A percentile compares a stretch with the other conserved stretches of the same genome.
Conservation (phyloP, 2,329 filamentous ascomycete species). For the Conoideocrella luteorostrata region DNA sequence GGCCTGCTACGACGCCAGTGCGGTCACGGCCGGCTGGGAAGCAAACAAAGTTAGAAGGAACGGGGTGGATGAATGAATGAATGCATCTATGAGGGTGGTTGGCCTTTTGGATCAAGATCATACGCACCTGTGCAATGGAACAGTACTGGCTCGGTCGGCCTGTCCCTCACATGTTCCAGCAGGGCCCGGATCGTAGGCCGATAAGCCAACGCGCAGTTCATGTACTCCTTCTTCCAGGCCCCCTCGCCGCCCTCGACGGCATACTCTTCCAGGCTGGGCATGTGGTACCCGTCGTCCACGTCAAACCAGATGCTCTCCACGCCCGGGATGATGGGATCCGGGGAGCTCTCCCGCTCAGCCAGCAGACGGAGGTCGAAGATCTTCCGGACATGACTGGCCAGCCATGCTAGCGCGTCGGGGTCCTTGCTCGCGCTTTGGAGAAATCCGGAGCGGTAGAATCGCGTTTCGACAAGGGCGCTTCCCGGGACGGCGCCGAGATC, state of each 20-base stretch:
- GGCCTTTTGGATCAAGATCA: too few species aligned
- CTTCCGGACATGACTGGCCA: constrained; percentile 32
- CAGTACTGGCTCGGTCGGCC: constrained; percentile 33
- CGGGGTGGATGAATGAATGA: too few species aligned
- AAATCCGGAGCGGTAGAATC: constrained; percentile 41
- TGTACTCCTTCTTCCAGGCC: constrained; percentile 41
- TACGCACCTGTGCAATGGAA: too few species aligned
- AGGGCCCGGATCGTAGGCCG: constrained; percentile 34
- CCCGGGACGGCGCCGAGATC: constrained; percentile 41
- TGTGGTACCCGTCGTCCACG: constrained; percentile 26
- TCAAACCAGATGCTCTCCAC: constrained; percentile 40
- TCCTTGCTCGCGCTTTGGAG: constrained; percentile 26
- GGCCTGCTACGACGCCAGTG: too few species aligned
- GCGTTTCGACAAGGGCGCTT: constrained; percentile 33
- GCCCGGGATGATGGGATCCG: constrained; percentile 37
- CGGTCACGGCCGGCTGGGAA: too few species aligned
- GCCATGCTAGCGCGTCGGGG: constrained; percentile 25
- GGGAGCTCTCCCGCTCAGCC: constrained; percentile 33
- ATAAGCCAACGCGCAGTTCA: constrained; percentile 39
- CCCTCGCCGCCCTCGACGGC: constrained; percentile 36
- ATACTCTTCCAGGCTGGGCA: constrained; percentile 34
- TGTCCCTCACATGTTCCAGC: constrained; percentile 42
- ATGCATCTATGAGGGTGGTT: too few species aligned
- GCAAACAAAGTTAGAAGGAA: too few species aligned
- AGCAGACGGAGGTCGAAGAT: constrained; percentile 47